phyloP scores from a whole-genome alignment of 2,329 filamentous ascomycete genomes.

The Myotisia sp. region DNA sequence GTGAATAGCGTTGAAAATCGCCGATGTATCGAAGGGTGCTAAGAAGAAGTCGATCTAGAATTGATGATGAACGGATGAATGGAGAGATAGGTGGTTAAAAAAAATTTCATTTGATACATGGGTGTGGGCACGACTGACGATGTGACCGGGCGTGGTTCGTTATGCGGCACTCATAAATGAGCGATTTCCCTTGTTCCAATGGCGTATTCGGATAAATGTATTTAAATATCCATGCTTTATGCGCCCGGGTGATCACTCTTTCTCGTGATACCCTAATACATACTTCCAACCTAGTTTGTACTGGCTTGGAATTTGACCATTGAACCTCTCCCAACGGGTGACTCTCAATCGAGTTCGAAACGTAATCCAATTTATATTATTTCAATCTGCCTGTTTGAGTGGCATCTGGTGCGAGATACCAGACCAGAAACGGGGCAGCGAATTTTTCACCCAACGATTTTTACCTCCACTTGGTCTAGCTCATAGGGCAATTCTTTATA shows the following conservation, averaged over 20 bases:
- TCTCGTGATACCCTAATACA: conserved; percentile 4
- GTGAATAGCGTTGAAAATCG: conserved; percentile 30
- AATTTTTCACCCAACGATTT: no score
- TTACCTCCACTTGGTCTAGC: no score
- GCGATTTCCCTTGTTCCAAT: no score
- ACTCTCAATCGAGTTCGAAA: neutral
- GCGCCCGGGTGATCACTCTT: conserved; percentile 1
- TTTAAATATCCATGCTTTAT: neutral
- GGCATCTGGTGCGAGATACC: no score
- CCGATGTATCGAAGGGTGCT: conserved; percentile 31
- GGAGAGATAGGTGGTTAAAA: neutral
- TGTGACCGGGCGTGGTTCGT: no score
- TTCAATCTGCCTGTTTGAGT: neutral
- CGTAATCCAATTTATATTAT: neutral
- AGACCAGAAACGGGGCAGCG: no score
- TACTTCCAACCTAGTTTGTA: neutral
- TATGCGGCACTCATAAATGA: no score
- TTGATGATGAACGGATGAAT: neutral
- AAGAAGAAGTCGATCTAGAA: conserved; percentile 33
- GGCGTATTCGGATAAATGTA: conserved; percentile 4
- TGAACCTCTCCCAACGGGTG: neutral
- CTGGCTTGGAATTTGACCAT: no score
- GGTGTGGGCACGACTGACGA: conserved; percentile 3
- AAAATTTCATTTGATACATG: conserved; percentile 1
- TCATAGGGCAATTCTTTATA: conserved; percentile 22